Conservation (phyloP, 2,329 filamentous ascomycete genomes). For the Arthroderma sp. region DNA sequence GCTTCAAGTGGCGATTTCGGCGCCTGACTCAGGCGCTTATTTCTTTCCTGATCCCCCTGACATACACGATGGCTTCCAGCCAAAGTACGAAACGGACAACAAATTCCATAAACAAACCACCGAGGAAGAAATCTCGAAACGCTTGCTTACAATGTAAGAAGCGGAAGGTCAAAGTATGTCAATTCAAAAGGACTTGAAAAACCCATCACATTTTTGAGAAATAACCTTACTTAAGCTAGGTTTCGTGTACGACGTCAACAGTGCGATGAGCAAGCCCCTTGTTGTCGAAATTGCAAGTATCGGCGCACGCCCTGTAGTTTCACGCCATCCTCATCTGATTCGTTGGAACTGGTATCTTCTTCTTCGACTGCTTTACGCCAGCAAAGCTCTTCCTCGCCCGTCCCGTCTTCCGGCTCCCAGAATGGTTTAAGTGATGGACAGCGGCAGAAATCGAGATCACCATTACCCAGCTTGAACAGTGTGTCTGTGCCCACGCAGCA, state of each 20-base stretch:
- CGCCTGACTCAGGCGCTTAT: no score
- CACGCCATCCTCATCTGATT: no score
- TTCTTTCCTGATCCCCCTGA: no score
- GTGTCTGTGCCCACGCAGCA: neutral
- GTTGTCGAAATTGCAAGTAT: constrained; percentile 9
- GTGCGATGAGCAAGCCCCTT: constrained; percentile 11
- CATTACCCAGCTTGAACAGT: neutral
- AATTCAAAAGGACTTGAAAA: neutral
- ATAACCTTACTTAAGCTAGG: neutral
- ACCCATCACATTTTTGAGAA: neutral
- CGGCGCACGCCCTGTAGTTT: constrained; percentile 7
- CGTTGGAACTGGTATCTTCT: no score
- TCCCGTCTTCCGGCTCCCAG: neutral
- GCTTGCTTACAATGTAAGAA: constrained; percentile 11
- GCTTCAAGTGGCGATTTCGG: no score
- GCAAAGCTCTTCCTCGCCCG: neutral
- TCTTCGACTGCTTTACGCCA: no score
- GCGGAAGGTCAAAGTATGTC: constrained; percentile 10
- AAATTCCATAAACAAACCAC: no score
- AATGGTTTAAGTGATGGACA: no score
- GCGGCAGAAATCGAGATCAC: neutral
- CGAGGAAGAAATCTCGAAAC: constrained; percentile 7
- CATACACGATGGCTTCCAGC: no score
- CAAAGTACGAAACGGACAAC: no score
- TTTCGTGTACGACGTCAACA: neutral